Evolutionary conservation across 2,329 filamentous ascomycete species (phyloP).

Genomic region (Bipolaris victoriae): DNA sequence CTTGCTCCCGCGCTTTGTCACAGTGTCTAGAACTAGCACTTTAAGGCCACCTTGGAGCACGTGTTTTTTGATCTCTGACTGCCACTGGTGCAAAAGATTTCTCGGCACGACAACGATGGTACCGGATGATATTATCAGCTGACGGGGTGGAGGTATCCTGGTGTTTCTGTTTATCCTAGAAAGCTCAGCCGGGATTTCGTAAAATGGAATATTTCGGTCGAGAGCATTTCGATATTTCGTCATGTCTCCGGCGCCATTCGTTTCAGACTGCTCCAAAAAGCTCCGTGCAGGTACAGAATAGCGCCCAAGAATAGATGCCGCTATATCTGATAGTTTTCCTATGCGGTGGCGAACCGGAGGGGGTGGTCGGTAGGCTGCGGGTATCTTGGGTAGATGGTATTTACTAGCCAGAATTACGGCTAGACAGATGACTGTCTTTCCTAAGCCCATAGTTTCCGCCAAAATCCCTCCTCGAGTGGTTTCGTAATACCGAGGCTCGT

Average conservation of each 20-base stretch:
- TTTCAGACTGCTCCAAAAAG: conserved; percentile 62
- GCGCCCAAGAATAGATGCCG: conserved; percentile 70
- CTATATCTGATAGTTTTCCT: conserved; percentile 75
- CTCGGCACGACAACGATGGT: conserved; percentile 82
- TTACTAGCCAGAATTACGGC: conserved; percentile 73
- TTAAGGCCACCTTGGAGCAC: conserved; percentile 65
- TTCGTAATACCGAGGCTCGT: conserved; percentile 75
- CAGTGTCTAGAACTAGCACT: conserved; percentile 65
- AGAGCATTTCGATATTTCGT: conserved; percentile 32
- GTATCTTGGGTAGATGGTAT: conserved; percentile 69
- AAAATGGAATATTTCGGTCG: conserved; percentile 45
- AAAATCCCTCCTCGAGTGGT: conserved; percentile 76
- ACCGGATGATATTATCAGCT: conserved; percentile 68
- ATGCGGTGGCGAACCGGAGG: conserved; percentile 55
- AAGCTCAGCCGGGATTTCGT: conserved; percentile 51
- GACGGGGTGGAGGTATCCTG: conserved; percentile 49
- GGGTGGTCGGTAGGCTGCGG: conserved; percentile 63
- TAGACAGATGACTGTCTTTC: conserved; percentile 89
- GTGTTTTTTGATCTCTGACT: conserved; percentile 79
- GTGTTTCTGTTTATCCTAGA: conserved; percentile 53
- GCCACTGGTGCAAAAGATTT: conserved; percentile 86
- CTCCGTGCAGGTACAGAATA: conserved; percentile 73
- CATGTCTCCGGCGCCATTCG: conserved; percentile 44
- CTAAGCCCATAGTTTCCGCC: conserved; percentile 77
- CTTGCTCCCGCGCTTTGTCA: conserved; percentile 30